These are phyloP conservation scores for Candida maesae DNA, from an alignment of 805 yeast genomes.

Conservation along the genomic window DNA sequence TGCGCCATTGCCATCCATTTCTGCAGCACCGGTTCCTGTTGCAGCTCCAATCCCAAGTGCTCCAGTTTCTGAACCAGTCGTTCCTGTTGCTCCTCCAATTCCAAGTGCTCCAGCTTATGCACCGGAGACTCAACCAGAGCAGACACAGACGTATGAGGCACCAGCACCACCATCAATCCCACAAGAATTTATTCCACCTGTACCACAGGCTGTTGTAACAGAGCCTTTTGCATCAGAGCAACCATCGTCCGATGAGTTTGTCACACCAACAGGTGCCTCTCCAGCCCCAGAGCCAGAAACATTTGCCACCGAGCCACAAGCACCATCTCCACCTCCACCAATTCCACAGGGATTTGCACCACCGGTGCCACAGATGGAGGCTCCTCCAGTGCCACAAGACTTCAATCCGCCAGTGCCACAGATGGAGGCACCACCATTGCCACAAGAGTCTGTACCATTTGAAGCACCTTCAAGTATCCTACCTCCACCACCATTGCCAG, in stretches of 20 bases:
- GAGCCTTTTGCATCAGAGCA: no score
- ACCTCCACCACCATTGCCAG: conserved; percentile 30
- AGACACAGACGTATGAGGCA: background rate
- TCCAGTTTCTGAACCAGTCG: conserved; percentile 7
- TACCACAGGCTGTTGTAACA: no score
- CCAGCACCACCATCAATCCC: conserved; percentile 11
- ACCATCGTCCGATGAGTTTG: no score
- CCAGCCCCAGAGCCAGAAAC: no score
- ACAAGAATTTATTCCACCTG: conserved; percentile 2
- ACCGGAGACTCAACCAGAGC: no score
- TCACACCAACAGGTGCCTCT: no score
- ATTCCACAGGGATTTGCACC: conserved; percentile 5
- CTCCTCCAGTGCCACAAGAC: background rate
- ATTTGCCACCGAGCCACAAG: background rate
- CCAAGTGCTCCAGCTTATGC: conserved; percentile 1
- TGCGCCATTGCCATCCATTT: conserved; percentile 26
- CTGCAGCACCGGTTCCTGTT: conserved; percentile 13
- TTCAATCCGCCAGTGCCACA: conserved; percentile 10
- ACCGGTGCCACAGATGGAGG: conserved; percentile 19
- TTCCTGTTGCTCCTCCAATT: conserved; percentile 7
- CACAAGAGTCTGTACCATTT: conserved; percentile 21
- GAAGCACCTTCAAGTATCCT: conserved; percentile 18
- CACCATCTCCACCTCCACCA: conserved; percentile 4
- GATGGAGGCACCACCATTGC: conserved; percentile 7
- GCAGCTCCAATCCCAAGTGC: conserved; percentile 8